A percentile compares a stretch with the other conserved stretches of the same genome.
Conservation (phyloP, 2,329 filamentous ascomycete species). For the Pestalotiopsis sp. region DNA sequence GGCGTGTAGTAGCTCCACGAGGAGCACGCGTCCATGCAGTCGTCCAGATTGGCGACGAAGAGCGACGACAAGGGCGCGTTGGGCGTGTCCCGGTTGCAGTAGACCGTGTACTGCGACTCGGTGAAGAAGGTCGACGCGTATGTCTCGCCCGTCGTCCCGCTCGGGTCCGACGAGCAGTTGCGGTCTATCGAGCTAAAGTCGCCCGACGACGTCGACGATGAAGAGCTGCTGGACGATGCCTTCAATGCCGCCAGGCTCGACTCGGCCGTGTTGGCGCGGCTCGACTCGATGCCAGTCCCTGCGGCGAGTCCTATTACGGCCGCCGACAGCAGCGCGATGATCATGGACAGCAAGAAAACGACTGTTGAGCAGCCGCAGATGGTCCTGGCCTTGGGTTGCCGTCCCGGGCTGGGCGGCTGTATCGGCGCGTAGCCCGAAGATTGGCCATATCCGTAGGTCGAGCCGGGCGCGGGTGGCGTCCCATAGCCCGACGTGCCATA, state of each 20-base stretch:
- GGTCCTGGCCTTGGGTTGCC: slow-evolving; percentile 18
- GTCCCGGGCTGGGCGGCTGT: slow-evolving; percentile 15
- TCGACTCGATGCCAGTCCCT: slow-evolving; percentile 44
- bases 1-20: slow-evolving; percentile 38
- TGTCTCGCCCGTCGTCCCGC: slow-evolving; percentile 37
- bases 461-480: slow-evolving; percentile 15
- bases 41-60: slow-evolving; percentile 45
- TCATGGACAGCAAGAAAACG: slow-evolving; percentile 43
- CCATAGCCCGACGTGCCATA: slow-evolving; percentile 16
- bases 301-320: slow-evolving; percentile 48
- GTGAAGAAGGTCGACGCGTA: slow-evolving; percentile 43
- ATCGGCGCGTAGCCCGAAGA: slow-evolving; percentile 19
- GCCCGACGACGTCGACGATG: slow-evolving; percentile 27
- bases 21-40: slow-evolving; percentile 52
- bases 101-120: slow-evolving; percentile 40
- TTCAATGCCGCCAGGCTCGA: slow-evolving; percentile 33
- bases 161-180: slow-evolving; percentile 40
- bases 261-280: slow-evolving; percentile 40
- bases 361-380: slow-evolving; percentile 40
- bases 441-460: slow-evolving; percentile 23
- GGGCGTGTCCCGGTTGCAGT: slow-evolving; percentile 46
- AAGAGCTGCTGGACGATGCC: slow-evolving; percentile 23
- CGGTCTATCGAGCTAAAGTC: slow-evolving; percentile 37
- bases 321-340: slow-evolving; percentile 41
- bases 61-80: slow-evolving; percentile 40